Evolutionary conservation across 345 rosid species (phyloP).

Genomic region (Hypericum perforatum): DNA sequence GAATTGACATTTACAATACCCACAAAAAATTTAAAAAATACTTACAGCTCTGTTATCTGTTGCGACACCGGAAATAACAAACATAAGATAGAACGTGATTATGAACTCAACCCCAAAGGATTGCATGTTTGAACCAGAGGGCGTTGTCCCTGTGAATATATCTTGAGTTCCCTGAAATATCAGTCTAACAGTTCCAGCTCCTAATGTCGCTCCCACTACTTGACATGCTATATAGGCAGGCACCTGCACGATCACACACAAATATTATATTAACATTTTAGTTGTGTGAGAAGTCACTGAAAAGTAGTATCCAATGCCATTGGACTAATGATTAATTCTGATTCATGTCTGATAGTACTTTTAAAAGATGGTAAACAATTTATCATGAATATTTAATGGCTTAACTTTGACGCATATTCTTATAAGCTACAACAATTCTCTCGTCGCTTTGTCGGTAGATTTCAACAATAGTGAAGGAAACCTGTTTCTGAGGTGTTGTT

Average conservation of each 20-base stretch:
- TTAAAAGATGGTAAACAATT: too few species aligned
- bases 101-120: slow-evolving; percentile 48
- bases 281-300: neutral
- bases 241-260: slow-evolving; percentile 18
- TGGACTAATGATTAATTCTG: too few species aligned
- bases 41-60: slow-evolving; percentile 43
- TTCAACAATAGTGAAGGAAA: too few species aligned
- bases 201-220: slow-evolving; percentile 45
- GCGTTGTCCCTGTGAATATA: slow-evolving; percentile 50
- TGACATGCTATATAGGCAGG: slow-evolving; percentile 47
- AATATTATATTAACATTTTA: neutral
- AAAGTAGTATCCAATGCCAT: too few species aligned
- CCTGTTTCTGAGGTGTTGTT: too few species aligned
- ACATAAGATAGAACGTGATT: slow-evolving; percentile 58
- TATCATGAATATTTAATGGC: too few species aligned
- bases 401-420: too few species aligned
- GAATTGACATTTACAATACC: neutral
- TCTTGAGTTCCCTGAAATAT: slow-evolving; percentile 34
- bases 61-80: slow-evolving; percentile 44
- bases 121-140: slow-evolving; percentile 37
- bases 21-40: neutral
- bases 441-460: too few species aligned
- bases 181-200: slow-evolving; percentile 36
- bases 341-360: too few species aligned
- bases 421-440: too few species aligned